Base-by-base conservation (phyloP, 2,329 filamentous ascomycete genomes). In the Fusarium kyushuense region DNA sequence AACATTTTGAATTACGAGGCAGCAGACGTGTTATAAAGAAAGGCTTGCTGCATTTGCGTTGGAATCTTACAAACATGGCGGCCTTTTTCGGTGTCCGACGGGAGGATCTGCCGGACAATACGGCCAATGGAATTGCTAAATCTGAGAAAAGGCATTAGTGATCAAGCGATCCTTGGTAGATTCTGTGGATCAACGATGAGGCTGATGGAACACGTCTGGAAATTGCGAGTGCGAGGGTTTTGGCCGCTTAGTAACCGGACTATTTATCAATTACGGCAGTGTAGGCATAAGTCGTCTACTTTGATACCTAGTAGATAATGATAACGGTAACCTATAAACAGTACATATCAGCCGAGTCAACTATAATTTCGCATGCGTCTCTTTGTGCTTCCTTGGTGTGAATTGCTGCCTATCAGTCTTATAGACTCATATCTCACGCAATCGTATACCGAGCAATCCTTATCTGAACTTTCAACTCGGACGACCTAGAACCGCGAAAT, bases 81-180 rank as follows among this genome's bases (percentile, higher is more conserved):
- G 60, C 14, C 27, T 63, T 63, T 33, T 36, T 57, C 43, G 36
- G 42, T 33, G 58, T 57, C 60, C 60, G 60, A 63, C 58, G 16
- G 8, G 27, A 19, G 3, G 11, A 13, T 14, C 17, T 17, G 29
- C 11, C 3, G 19, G 5, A 11, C 8, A 12, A 29, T 2, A 5
- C 1, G 5, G n/a, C 58, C 42, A 63, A 63, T 63, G 7, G 23
- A 35, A 48, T 35, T n/a, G 49, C 12, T 58, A 10, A 29, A 45
- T 35, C 43, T 49, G 13, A 32, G 14, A 33, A 56, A 33, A 43
- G 38, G 30, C 42, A 55, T 63, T 36, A 11, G 38, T 38, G 42
- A 30, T 40, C 11, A 16, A 47, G 48, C 30, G 19, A 43, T 57
- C 46, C 45, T 27, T 46, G n/a, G 32, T n/a, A 30, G 33, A 25